These are phyloP conservation scores for Apiospora koreana DNA, from an alignment of 2,329 filamentous ascomycete species.

Conservation along the genomic window DNA sequence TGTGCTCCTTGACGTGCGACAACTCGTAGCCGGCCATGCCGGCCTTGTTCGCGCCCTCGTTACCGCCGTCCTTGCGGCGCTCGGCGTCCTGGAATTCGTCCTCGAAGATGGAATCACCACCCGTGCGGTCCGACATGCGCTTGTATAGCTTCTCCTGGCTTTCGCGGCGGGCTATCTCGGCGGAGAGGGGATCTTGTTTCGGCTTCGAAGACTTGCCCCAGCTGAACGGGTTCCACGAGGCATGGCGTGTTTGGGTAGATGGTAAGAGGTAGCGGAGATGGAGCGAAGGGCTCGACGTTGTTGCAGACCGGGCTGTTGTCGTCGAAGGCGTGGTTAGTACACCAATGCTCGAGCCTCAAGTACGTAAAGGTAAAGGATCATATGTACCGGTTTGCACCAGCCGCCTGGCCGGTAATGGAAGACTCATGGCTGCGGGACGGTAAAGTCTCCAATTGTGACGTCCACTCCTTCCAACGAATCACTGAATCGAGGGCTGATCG, in stretches of 20 bases:
- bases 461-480: slow-evolving; percentile 4
- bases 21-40: slow-evolving; percentile 20
- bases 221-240: slow-evolving; percentile 39
- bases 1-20: slow-evolving; percentile 42
- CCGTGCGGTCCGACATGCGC: slow-evolving; percentile 44
- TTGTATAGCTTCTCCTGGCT: slow-evolving; percentile 45
- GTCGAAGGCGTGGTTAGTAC: neutral
- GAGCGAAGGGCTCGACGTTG: slow-evolving; percentile 22
- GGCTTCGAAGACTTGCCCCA: slow-evolving; percentile 35
- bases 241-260: slow-evolving; percentile 40
- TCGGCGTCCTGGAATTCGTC: slow-evolving; percentile 48
- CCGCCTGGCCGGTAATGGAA: slow-evolving; percentile 64
- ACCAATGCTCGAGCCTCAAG: neutral
- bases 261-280: slow-evolving; percentile 28
- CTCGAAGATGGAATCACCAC: slow-evolving; percentile 63
- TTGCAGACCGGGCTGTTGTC: slow-evolving; percentile 20
- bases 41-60: slow-evolving; percentile 1
- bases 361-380: slow-evolving; percentile 9
- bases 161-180: slow-evolving; percentile 36
- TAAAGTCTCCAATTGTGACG: slow-evolving; percentile 1
- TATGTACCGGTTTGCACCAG: slow-evolving; percentile 59
- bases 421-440: slow-evolving; percentile 54
- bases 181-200: slow-evolving; percentile 24
- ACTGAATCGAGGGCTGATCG: neutral
- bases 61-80: slow-evolving; percentile 15